Conservation (phyloP, 2,329 filamentous ascomycete species). For the Colletotrichum orbiculare region DNA sequence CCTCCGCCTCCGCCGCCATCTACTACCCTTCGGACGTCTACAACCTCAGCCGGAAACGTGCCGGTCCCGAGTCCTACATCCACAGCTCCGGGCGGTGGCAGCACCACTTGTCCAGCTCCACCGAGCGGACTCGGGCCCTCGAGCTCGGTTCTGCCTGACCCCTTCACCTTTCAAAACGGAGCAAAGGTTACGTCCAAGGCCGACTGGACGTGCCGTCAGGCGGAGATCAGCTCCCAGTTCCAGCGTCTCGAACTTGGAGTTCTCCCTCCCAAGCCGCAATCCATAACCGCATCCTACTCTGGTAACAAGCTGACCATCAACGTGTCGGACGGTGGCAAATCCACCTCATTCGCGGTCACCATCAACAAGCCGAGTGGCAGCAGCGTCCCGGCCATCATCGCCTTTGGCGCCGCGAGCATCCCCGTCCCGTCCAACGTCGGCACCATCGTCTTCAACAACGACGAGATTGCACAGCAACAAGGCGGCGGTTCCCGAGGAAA, state of each 20-base stretch:
- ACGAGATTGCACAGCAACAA: constrained; percentile 52
- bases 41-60: background rate
- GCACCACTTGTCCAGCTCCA: constrained; percentile 22
- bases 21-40: constrained; percentile 13
- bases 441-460: constrained; percentile 60
- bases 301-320: constrained; percentile 49
- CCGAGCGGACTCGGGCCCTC: constrained; percentile 29
- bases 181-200: constrained; percentile 49
- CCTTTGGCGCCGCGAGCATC: constrained; percentile 55
- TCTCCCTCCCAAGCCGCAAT: constrained; percentile 47
- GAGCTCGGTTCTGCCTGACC: constrained; percentile 42
- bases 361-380: constrained; percentile 46
- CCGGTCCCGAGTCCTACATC: constrained; percentile 10
- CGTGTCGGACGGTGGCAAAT: constrained; percentile 46
- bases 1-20: constrained; percentile 7
- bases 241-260: constrained; percentile 53
- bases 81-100: constrained; percentile 5
- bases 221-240: constrained; percentile 51
- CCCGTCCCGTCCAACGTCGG: constrained; percentile 58
- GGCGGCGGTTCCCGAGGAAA: constrained; percentile 55
- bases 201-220: constrained; percentile 54
- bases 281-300: constrained; percentile 47
- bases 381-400: constrained; percentile 61
- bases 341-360: constrained; percentile 45
- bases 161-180: constrained; percentile 53